Base-by-base conservation (phyloP, 306 rosid genomes). In the Cucumis hystrix region DNA sequence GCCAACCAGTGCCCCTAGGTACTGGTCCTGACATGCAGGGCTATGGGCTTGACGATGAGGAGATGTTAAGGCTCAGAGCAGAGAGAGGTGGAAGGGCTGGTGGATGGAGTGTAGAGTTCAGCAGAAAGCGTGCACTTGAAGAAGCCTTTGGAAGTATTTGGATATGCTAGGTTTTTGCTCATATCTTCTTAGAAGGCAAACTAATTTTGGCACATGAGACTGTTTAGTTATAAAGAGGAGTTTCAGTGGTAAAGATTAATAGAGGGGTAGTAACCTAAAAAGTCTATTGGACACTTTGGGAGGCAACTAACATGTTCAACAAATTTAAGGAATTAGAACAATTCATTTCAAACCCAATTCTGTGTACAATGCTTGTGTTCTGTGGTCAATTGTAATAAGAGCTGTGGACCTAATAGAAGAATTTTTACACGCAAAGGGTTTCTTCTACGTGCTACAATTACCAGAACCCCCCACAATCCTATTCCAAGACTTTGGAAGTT, bases 61-160 rank as follows among this genome's bases (percentile, higher is more conserved):
- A 91, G 84, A 70, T 83, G 76, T 66, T 80, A 84, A 84, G 82
- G 89, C 85, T 87, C 8, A 85, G 92, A 78, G 96, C 90, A 9
- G 96, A 87, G 85, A 88, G 88, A 71, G 93, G 87, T 20, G 89
- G 86, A 28, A 84, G 87, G 82, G 97, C 98, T 40, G 97, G 96
- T 51, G 97, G 98, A 70, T 94, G 96, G 97, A 90, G 89, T 79
- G 33, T 35, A 59, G 91, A 90, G 74, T 80, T 90, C 16, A 87
- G 96, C 85, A 87, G 84, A 92, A 95, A 83, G 83, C 84, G 96
- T 76, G 93, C 96, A 60, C 80, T 90, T 79, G 97, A 95, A 79
- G 97, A 95, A 89, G 97, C 98, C 30, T 89, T 95, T 82, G 89
- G 87, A 82, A 95, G 98, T 91, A 79, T 95, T 62, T 95, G 96